Percentiles rank a stretch among this genome's conserved stretches.
phyloP scores from a whole-genome alignment of 192 early-diverging fungal species.

The Hyaloraphidium curvatum region DNA sequence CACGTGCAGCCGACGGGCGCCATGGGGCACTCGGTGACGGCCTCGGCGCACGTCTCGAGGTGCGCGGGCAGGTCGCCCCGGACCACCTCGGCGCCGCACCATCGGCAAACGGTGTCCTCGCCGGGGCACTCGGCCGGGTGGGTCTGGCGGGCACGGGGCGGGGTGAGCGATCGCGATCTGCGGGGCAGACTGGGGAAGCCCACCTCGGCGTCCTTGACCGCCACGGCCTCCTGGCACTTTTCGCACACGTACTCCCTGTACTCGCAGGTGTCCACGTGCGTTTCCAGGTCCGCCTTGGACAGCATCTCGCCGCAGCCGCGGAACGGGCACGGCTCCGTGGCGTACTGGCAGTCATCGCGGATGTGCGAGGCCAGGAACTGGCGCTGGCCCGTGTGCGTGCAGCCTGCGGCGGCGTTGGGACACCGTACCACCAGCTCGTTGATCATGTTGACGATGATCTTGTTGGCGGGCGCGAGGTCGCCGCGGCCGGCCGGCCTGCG shows the following conservation, averaged over 20 bases:
- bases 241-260: conserved; percentile 28
- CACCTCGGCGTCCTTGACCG: conserved; percentile 29
- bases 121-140: conserved; percentile 34
- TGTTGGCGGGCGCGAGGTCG: conserved; percentile 27
- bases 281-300: conserved; percentile 29
- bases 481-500: conserved; percentile 18
- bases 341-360: conserved; percentile 32
- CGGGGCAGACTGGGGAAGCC: conserved; percentile 3
- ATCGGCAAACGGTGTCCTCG: conserved; percentile 28
- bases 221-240: conserved; percentile 32
- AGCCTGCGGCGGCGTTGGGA: conserved; percentile 27
- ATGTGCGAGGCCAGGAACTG: conserved; percentile 32
- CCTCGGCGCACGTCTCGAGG: conserved; percentile 8
- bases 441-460: conserved; percentile 39
- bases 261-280: conserved; percentile 34
- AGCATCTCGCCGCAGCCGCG: conserved; percentile 32
- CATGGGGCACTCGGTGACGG: conserved; percentile 18
- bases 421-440: conserved; percentile 44
- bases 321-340: conserved; percentile 20
- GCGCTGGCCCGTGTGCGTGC: conserved; percentile 32
- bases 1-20: conserved; percentile 38
- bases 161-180: no score
- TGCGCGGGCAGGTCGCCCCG: not conserved
- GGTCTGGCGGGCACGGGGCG: conserved; percentile 15
- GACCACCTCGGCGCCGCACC: conserved; percentile 18